phyloP scores from a whole-genome alignment of 2,329 filamentous ascomycete species.

The Ophiostoma novo-ulmi region DNA sequence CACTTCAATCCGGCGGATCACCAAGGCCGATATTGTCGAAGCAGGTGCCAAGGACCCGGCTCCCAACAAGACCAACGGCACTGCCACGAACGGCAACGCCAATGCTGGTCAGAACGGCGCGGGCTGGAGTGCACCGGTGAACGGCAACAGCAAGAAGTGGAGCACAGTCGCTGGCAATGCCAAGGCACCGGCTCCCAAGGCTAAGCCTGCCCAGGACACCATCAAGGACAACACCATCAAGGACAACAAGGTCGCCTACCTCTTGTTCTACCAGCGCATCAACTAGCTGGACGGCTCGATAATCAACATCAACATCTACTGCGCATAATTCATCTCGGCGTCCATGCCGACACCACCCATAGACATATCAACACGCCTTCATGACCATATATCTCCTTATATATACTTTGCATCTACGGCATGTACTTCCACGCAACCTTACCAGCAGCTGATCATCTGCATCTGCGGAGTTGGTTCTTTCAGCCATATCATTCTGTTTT shows the following conservation, averaged over 20 bases:
- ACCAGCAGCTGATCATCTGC: background rate
- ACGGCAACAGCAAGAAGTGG: constrained; percentile 67
- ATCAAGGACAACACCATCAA: constrained; percentile 77
- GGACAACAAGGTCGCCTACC: constrained; percentile 95
- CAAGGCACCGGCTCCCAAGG: constrained; percentile 50
- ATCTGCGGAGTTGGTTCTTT: background rate
- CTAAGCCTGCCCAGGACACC: constrained; percentile 55
- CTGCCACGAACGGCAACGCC: constrained; percentile 45
- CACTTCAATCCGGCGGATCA: constrained; percentile 78
- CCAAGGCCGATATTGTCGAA: constrained; percentile 79
- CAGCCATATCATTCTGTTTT: constrained; percentile 12
- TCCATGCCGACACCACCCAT: background rate
- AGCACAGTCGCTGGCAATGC: constrained; percentile 56
- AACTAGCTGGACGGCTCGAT: constrained; percentile 30
- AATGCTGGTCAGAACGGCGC: constrained; percentile 57
- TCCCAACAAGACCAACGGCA: constrained; percentile 41
- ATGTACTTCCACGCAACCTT: background rate
- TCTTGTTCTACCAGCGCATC: constrained; percentile 88
- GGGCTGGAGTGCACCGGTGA: constrained; percentile 62
- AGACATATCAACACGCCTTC: background rate
- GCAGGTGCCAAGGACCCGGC: constrained; percentile 69
- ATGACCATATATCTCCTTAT: background rate
- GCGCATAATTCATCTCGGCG: too few species aligned
- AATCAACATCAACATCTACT: background rate
- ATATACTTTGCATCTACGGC: background rate